phyloP scores from a whole-genome alignment of 2,329 filamentous ascomycete genomes.

The Leptographium wingfieldii region DNA sequence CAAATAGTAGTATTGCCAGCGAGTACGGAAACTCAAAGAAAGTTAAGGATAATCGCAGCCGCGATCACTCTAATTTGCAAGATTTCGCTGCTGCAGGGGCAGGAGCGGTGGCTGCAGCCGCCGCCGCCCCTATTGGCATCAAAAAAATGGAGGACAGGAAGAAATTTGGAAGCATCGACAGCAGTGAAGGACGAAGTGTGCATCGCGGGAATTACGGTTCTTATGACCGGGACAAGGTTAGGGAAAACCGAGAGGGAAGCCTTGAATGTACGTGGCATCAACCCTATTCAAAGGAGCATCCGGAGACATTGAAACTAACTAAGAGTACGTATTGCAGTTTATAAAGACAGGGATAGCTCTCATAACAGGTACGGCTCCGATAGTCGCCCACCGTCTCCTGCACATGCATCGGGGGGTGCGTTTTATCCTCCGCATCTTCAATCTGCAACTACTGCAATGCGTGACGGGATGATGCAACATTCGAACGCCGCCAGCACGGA shows the following conservation, averaged over 20 bases:
- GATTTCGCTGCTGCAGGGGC: constrained; percentile 42
- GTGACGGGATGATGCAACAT: constrained; percentile 22
- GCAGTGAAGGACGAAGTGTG: not conserved
- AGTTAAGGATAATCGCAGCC: constrained; percentile 1
- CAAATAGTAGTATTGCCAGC: not conserved
- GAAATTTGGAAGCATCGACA: constrained; percentile 4
- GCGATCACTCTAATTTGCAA: constrained; percentile 39
- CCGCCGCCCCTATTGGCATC: constrained; percentile 34
- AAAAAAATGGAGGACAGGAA: constrained; percentile 43
- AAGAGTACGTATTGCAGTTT: not conserved
- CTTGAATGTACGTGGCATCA: not conserved
- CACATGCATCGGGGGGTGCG: constrained; percentile 37
- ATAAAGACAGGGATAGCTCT: not conserved
- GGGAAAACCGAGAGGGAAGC: constrained; percentile 9
- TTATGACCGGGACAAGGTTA: not conserved
- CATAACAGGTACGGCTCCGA: not conserved
- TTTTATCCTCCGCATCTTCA: constrained; percentile 27
- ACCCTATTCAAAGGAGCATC: not conserved
- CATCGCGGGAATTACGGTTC: not conserved
- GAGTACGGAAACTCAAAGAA: constrained; percentile 24
- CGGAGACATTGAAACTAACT: not conserved
- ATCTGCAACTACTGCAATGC: not conserved
- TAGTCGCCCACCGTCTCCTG: constrained; percentile 28
- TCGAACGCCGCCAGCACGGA: constrained; percentile 22
- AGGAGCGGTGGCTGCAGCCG: constrained; percentile 42